Conservation (phyloP, 2,329 filamentous ascomycete genomes). For the Fusarium sp. region DNA sequence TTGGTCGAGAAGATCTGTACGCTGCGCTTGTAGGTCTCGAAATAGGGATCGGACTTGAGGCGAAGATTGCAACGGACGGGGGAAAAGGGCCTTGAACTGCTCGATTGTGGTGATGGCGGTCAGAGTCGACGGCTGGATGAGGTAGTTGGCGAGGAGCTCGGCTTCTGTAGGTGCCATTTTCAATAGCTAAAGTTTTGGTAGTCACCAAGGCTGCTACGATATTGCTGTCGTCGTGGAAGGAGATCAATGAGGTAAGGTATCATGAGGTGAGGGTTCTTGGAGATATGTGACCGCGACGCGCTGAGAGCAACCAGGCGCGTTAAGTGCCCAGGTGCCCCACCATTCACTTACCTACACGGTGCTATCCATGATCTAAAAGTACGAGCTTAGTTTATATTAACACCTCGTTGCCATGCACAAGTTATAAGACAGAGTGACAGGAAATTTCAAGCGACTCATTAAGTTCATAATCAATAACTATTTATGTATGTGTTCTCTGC, state of each 20-base stretch:
- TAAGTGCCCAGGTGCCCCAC: conserved; percentile 38
- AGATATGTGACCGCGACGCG: conserved; percentile 38
- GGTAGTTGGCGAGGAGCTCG: conserved; percentile 82
- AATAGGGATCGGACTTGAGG: conserved; percentile 81
- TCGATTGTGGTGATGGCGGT: conserved; percentile 80
- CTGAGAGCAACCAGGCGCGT: conserved; percentile 32
- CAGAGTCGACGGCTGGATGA: conserved; percentile 82
- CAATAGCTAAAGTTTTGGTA: neutral
- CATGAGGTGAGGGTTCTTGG: neutral
- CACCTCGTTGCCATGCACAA: too few relatives aligned
- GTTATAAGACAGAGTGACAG: too few relatives aligned
- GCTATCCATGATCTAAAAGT: too few relatives aligned
- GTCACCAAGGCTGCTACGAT: neutral
- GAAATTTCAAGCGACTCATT: too few relatives aligned
- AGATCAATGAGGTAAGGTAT: neutral
- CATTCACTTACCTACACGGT: neutral
- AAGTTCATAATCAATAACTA: too few relatives aligned
- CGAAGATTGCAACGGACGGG: conserved; percentile 74
- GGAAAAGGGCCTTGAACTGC: conserved; percentile 84
- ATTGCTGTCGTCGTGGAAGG: neutral
- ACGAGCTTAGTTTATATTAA: too few relatives aligned
- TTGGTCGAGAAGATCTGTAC: conserved; percentile 76
- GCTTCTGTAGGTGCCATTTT: conserved; percentile 81
- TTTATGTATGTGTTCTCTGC: too few relatives aligned
- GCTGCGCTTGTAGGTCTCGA: conserved; percentile 82